Evolutionary conservation across 331 rosid genomes (phyloP), one percentile per base, ranked within the genome.

Genomic region (Telfairia occidentalis): DNA sequence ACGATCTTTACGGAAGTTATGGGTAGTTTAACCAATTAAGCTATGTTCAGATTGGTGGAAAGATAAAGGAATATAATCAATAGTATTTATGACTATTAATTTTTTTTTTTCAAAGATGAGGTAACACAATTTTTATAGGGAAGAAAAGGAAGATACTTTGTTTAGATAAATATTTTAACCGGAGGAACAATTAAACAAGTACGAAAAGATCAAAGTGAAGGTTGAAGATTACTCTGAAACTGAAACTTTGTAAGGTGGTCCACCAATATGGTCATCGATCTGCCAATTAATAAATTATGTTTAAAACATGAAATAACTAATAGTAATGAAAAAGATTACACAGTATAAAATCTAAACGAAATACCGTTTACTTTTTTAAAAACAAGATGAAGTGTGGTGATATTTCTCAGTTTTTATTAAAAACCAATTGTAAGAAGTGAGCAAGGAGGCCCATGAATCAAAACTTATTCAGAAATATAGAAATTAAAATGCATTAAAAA

Each of bases 231-330:
- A 84, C 87, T 84, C 85, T 57, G 83, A 73, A 48, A 79, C 76
- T 32, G 87, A 84, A 24, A 84, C 85, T 73, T 59, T 79, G 81
- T 81, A 84, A 9, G 87, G 87, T 1, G 87, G 85, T 60, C 87
- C 83, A 76, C 85, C 85, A 76, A 42, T 45, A 65, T 73, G 82
- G 46, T 84, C 74, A 21, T 76, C 43, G 10, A 73, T 76, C 83
- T 81, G 82, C 76, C 77, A 81, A 15, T 13, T 63, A 35, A 58
- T 15, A 66, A 57, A 45, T 72, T 77, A 70, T 55, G 43, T 30
- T 58, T 78, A 42, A 58, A 5, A 30, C 65, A 30, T 64, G 54
- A 42, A 34, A 29, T 43, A 35, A 46, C 18, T 11, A 26, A 19
- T 1, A 37, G 11, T 11, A 66, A 21, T 18, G 30, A 28, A 23